Evolutionary conservation across 129 eudicot species (phyloP).

Genomic region (Flaveria brownii): DNA sequence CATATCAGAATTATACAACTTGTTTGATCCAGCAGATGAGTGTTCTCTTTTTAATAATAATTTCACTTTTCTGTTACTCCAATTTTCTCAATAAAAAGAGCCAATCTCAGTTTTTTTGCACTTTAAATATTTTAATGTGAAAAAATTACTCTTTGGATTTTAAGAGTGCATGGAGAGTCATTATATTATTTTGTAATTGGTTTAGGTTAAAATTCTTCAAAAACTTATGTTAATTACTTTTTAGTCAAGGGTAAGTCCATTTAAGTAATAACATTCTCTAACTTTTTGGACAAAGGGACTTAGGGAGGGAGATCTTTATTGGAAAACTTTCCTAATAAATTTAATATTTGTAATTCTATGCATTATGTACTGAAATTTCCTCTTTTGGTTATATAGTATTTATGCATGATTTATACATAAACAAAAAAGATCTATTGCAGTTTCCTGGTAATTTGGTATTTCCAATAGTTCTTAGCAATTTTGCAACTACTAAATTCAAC

Average conservation of each 20-base stretch:
- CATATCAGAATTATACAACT: neutral
- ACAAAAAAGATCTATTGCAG: neutral
- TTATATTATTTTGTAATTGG: neutral
- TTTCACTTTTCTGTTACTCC: neutral
- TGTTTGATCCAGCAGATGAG: slow-evolving; percentile 10
- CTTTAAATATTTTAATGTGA: neutral
- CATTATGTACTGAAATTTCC: neutral
- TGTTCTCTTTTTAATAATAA: neutral
- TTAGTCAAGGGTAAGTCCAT: neutral
- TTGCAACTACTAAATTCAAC: slow-evolving; percentile 26
- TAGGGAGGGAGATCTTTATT: neutral
- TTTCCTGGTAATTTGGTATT: slow-evolving; percentile 8
- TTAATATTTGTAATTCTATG: neutral
- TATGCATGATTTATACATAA: slow-evolving; percentile 7
- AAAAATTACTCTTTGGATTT: neutral
- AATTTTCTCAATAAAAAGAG: neutral
- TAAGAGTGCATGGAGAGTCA: neutral
- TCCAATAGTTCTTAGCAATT: slow-evolving; percentile 11
- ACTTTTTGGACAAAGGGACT: slow-evolving; percentile 3
- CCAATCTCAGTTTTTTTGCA: slow-evolving; percentile 9
- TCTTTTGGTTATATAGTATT: slow-evolving; percentile 11
- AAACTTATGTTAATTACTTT: slow-evolving; percentile 6
- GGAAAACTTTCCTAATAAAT: neutral
- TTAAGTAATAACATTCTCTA: neutral
- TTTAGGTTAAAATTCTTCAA: neutral